Conservation (phyloP, 2,329 filamentous ascomycete genomes). For the Penicillium sp. region DNA sequence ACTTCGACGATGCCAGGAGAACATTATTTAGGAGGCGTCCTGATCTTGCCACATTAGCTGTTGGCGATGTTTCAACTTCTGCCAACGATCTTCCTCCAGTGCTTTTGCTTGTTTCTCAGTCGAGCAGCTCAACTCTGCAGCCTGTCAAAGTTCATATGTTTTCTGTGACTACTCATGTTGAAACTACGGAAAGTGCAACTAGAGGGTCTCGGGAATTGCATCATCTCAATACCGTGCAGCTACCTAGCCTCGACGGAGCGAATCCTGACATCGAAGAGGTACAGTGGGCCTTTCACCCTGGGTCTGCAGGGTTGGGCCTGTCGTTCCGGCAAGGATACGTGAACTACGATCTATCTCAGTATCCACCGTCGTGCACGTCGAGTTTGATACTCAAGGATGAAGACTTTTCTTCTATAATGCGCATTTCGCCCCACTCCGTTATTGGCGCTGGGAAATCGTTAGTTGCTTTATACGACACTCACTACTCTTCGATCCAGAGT, state of each 20-base stretch:
- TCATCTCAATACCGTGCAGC: slow-evolving; percentile 33
- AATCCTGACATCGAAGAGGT: slow-evolving; percentile 22
- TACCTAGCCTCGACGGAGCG: slow-evolving; percentile 29
- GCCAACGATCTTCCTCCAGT: slow-evolving; percentile 32
- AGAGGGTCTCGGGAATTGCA: slow-evolving; percentile 32
- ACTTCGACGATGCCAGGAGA: slow-evolving; percentile 40
- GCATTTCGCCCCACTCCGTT: slow-evolving; percentile 40
- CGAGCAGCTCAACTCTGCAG: slow-evolving; percentile 27
- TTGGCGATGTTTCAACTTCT: slow-evolving; percentile 27
- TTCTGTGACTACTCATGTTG: slow-evolving; percentile 29
- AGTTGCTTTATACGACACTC: slow-evolving; percentile 45
- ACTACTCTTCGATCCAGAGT: slow-evolving; percentile 44
- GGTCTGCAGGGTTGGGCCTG: slow-evolving; percentile 35
- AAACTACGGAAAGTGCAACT: slow-evolving; percentile 19
- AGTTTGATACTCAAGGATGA: slow-evolving; percentile 35
- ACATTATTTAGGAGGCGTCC: slow-evolving; percentile 37
- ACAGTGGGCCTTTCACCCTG: slow-evolving; percentile 40
- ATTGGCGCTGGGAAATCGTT: slow-evolving; percentile 39
- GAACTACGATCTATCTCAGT: slow-evolving; percentile 42
- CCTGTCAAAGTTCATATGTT: slow-evolving; percentile 39
- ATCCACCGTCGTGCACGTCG: slow-evolving; percentile 35
- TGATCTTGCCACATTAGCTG: slow-evolving; percentile 34
- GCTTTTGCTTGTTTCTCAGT: slow-evolving; percentile 38
- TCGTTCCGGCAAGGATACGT: slow-evolving; percentile 39
- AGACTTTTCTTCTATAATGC: slow-evolving; percentile 39